Evolutionary conservation across 192 early-diverging fungal genomes (phyloP), one percentile per base, ranked within the genome.

Genomic region (Coemansia sp.): DNA sequence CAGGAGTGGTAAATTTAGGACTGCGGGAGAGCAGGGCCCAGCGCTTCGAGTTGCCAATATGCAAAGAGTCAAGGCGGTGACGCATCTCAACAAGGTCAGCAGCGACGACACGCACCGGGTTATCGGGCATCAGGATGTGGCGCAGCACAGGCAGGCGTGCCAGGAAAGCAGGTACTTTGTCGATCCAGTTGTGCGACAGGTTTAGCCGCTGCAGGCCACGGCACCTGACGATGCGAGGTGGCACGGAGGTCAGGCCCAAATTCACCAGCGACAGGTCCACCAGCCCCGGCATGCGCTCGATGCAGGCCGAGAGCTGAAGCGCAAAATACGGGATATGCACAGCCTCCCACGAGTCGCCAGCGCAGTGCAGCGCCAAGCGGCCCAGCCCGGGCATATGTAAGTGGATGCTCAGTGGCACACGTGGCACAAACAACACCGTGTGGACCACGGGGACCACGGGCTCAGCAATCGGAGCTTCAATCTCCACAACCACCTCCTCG

Each of bases 141-240:
- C 71, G 72, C 8, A 84, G 77, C 19, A 52, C 17, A 11, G n/a
- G 39, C 63, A 84, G 63, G 16, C 62, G 60, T 6, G 70, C 64
- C 49, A 84, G 64, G 67, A 77, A 84, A 35, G 67, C 68, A 6
- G 82, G 82, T 38, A 76, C 77, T 1, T 67, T 32, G 39, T 7
- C 55, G 16, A 84, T 73, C 82, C 82, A 84, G 71, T 84, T 84
- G 77, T 84, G 77, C 57, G 82, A 78, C 77, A 84, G 63, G 62
- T 84, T 66, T 43, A 84, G 82, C 32, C 71, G 61, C 13, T 43
- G 70, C 70, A 84, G 74, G 6, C 72, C 76, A 13, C 28, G 67
- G 49, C 75, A 77, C 30, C 42, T 35, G 47, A 47, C 43, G 19
- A 76, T 21, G 38, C 69, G 39, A 17, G 49, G 61, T 23, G 74